Base-by-base conservation (phyloP, 192 early-diverging fungal species). In the Gaertneriomyces semiglobifer region DNA sequence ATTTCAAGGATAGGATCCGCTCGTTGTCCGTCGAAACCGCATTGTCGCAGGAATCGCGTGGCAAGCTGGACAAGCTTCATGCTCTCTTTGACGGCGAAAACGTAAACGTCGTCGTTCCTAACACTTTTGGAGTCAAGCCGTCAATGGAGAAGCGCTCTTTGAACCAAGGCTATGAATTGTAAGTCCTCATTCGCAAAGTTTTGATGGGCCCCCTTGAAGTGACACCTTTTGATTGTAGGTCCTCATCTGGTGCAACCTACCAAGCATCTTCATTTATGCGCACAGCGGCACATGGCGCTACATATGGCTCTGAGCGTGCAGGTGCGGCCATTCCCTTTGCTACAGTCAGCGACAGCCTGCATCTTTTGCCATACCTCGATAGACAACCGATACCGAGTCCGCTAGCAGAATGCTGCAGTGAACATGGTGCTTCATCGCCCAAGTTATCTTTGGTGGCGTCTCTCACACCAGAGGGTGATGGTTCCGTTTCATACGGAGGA, bases 381-480 rank as follows among this genome's bases (percentile, higher is more conserved):
- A 38, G 40, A 42, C 11, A 52, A 52, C 50, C 50, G 5, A 20
- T 52, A 0, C n/a, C n/a, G 20, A 18, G n/a, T 52, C 50, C 50
- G n/a, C 25, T 33, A 33, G 25, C 25, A 33, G 25, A 33, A 33
- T 33, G 25, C 25, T 33, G 25, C 25, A 33, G 25, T 33, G 25
- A 33, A 33, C 25, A 33, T 33, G 25, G 25, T 33, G 25, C 25
- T 33, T 33, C 25, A 33, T 33, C 25, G 25, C 25, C 65, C 4
- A 57, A 40, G 50, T 58, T 71, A 14, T 64, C 70, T 11, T 53
- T 65, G 8, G 56, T 65, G 3, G 70, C 63, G 63, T 44, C 44
- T 7, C 33, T 65, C 9, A 51, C 62, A 9, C 43, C 73, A 6
- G 63, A 68, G n/a, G 66, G 59, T 25, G 41, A 41, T 48, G 16